Evolutionary conservation across 768 basidiomycete species (phyloP), one percentile per base, ranked within the genome.

Genomic region (Kwoniella europaea): DNA sequence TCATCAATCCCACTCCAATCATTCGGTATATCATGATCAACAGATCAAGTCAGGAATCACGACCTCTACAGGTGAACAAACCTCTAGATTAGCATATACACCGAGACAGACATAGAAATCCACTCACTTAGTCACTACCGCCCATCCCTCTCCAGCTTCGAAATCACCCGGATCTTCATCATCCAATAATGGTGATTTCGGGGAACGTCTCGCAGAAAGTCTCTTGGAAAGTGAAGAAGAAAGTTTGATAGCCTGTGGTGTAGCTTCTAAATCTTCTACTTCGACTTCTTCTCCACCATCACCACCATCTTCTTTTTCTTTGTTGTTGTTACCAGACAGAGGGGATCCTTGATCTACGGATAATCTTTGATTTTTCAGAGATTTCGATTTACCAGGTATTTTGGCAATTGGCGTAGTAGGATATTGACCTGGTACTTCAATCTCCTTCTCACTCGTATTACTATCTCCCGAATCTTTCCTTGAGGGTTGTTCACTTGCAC

Each of bases 91-190:
- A 18, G 18, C 43, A 43, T n/a, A 62, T 44, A 27, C 27, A 27
- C 27, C 27, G 27, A 27, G 60, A 44, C 41, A 44, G 42, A n/a
- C 42, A 50, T 43, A 7, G n/a, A 13, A 9, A n/a, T n/a, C 2
- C 61, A 78, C 76, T 76, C 70, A 79, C 79, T 79, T 77, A 18
- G 77, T 81, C 7, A 81, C 79, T 5, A 75, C 73, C 35, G 77
- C 79, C 79, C 79, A 81, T 2, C 79, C 79, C 65, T 77, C 77
- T 62, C 78, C 76, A n/a, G 72, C 65, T 61, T 77, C 73, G 56
- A 77, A 81, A 62, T 81, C 77, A 35, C 78, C 77, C 13, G 79
- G 77, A 68, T 79, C 77, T 52, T 81, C 79, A 67, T 81, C 79
- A 54, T 76, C 79, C 60, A 81, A 55, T 35, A 79, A 68, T 1